Base-by-base conservation (phyloP, 257 asterid genomes). In the Scutellaria galericulata region DNA sequence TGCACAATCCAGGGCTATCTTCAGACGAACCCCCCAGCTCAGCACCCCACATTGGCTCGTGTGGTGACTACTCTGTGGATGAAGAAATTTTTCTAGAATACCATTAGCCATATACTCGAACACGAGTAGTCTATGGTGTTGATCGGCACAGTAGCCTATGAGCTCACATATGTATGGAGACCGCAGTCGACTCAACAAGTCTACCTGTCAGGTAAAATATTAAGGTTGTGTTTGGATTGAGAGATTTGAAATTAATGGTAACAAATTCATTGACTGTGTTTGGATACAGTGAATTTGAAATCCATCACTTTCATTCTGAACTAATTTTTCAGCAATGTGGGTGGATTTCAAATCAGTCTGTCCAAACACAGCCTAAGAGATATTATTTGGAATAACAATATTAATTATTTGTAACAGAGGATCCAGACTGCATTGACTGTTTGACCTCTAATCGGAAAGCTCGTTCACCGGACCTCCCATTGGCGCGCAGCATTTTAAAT, bases 141-240 rank as follows among this genome's bases (percentile, higher is more conserved):
- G 87, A 76, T 91, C 97, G 0, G 97, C 97, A 46, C 96, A 89
- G 55, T 91, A 91, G 50, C 97, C 97, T 50, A 91, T 71, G 8
- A 89, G 89, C 77, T 91, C 85, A 5, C 81, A 78, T 66, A 89
- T 75, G 85, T 81, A 83, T 0, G 91, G 88, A 9, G 87, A 89
- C 22, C 83, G 80, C 66, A 91, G 73, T 4, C 84, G 82, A 80
- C 97, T 89, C 37, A 91, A 73, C 40, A 91, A 75, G 67, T 89
- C 97, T 52, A 91, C 97, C 95, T 90, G 83, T 61, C 57, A 55
- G 5, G 9, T 6, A 62, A 31, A 31, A 31, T 31, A 0, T 31
- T 44, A 24, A 24, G 27, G 2, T 24, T 24, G 27, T 18, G 18
- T 18, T 18, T 18, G 18, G 0, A 18, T 18, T 18, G 18, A 18